Conservation (phyloP, 805 yeast genomes). For the Torulaspora delbrueckii region DNA sequence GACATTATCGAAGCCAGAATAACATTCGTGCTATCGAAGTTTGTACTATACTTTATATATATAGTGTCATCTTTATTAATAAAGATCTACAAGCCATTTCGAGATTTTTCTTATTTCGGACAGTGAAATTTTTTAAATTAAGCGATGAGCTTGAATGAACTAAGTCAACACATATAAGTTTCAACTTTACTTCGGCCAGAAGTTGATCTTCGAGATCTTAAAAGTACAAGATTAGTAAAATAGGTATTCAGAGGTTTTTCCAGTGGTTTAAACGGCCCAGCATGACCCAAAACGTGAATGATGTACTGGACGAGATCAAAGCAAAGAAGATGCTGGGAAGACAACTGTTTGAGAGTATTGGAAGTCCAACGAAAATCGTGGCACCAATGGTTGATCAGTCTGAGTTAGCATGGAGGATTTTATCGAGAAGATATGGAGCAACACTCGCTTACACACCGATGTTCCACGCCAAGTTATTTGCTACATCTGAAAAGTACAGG, state of each 20-base stretch:
- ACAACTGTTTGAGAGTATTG: constrained; percentile 61
- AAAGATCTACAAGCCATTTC: too few species aligned
- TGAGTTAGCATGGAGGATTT: constrained; percentile 90
- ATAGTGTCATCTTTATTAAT: neutral
- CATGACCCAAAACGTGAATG: constrained; percentile 6
- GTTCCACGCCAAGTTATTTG: constrained; percentile 90
- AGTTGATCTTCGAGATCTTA: neutral
- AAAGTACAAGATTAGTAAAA: constrained; percentile 5
- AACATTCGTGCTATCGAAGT: constrained; percentile 1
- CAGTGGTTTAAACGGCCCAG: constrained; percentile 1
- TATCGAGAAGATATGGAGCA: constrained; percentile 87
- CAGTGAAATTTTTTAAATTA: constrained; percentile 4
- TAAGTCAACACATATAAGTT: neutral
- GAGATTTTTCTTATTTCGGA: neutral
- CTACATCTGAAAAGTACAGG: constrained; percentile 77
- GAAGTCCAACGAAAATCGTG: constrained; percentile 74
- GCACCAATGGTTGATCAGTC: constrained; percentile 99
- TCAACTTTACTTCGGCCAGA: neutral
- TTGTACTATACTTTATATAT: neutral
- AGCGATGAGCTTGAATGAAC: neutral
- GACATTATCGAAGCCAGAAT: neutral
- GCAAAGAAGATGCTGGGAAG: constrained; percentile 47
- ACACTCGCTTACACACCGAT: constrained; percentile 93
- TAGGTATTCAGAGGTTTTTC: neutral
- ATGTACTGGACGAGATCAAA: neutral